These are phyloP conservation scores for Picochlorum sp. DNA, from an alignment of 139 green algal species.

Conservation along the genomic window DNA sequence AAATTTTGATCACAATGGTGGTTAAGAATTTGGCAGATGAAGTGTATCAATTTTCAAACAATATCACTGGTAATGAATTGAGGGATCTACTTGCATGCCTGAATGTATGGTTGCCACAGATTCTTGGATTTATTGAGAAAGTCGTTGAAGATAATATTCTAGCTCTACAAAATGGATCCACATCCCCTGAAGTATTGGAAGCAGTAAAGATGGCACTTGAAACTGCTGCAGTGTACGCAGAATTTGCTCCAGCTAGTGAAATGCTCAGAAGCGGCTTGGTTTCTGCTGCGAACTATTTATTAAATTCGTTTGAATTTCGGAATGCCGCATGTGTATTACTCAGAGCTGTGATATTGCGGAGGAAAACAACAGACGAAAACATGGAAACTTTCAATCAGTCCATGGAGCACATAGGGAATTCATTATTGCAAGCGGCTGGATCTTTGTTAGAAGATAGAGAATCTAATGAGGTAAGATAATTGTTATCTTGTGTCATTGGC, in stretches of 20 bases:
- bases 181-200: slow-evolving; percentile 19
- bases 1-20: slow-evolving; percentile 49
- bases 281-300: slow-evolving; percentile 43
- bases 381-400: slow-evolving; percentile 24
- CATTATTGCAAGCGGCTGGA: too few species aligned
- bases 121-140: slow-evolving; percentile 52
- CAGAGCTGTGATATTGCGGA: slow-evolving; percentile 25
- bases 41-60: slow-evolving; percentile 41
- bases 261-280: slow-evolving; percentile 42
- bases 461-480: too few species aligned
- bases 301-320: slow-evolving; percentile 40
- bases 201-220: slow-evolving; percentile 44
- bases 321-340: slow-evolving; percentile 47
- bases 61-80: slow-evolving; percentile 35
- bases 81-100: slow-evolving; percentile 46
- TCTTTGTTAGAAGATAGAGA: too few species aligned
- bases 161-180: slow-evolving; percentile 7
- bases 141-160: slow-evolving; percentile 23
- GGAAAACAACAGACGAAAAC: slow-evolving; percentile 33
- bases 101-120: slow-evolving; percentile 22
- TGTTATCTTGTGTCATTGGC: slow-evolving; percentile 33
- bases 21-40: slow-evolving; percentile 65
- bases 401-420: slow-evolving; percentile 37
- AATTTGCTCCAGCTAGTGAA: slow-evolving; percentile 56
- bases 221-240: slow-evolving; percentile 28